Base-by-base conservation (phyloP, 2,329 filamentous ascomycete species). In the Nannizziopsis arthrosporioides region DNA sequence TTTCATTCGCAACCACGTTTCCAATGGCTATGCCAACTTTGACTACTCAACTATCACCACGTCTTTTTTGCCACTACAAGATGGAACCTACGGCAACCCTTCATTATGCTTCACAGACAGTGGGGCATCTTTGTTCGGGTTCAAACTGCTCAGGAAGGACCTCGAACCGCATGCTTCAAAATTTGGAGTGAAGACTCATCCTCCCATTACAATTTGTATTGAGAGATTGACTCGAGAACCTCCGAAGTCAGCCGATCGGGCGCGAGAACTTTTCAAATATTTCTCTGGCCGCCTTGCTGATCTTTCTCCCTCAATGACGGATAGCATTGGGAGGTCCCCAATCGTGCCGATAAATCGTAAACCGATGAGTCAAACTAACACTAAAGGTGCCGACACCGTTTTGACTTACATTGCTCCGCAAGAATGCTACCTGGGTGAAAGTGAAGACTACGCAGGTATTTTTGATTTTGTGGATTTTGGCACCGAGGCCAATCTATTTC, bases 401-500 rank as follows among this genome's bases (percentile, higher is more conserved):
- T 77, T 40, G 68, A 31, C 73, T 55, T 74, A 80, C 56, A 73
- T 88, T 39, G 73, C 77, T 12, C 90, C 92, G 4, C 76, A 75
- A 40, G 73, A 80, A 36, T 88, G 84, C 53, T 98, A 94, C 62
- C 73, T 98, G 1, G 92, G 92, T 7, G 73, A 76, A 31, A 73
- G 75, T 45, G 70, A 77, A 48, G 74, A 81, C 55, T 98, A 93
- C 58, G 84, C 80, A 9, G 85, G 94, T 30, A 93, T 98, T 30
- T 94, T 98, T 56, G 88, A 96, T 61, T 98, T 95, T 65, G 89
- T 96, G 11, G 85, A 96, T 62, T 98, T 95, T 68, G 88, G 90
- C 0, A 70, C 75, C 31, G 81, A 90, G 61, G 90, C 86, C 1
- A 96, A 96, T 59, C 73, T 84, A 0, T 98, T 98, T 59, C 69